Conservation (phyloP, 495 filamentous ascomycete genomes). For the Jackrogersella multiformis region DNA sequence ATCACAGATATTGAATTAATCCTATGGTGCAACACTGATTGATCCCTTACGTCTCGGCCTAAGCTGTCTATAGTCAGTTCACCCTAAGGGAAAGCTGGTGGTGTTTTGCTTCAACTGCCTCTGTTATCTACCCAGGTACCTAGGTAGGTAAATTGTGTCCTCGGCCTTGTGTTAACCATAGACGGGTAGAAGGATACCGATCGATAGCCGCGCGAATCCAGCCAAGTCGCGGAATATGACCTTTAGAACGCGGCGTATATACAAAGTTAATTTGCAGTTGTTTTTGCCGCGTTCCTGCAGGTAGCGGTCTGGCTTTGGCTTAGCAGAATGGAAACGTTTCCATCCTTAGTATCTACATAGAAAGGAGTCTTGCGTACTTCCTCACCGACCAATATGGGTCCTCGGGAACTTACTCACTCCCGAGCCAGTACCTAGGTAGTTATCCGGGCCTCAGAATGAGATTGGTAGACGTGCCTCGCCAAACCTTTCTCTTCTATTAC, state of each 20-base stretch:
- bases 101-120: constrained; percentile 9
- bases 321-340: neutral
- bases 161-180: neutral
- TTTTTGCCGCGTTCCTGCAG: constrained; percentile 13
- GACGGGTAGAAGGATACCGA: neutral
- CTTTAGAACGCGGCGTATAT: neutral
- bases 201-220: constrained; percentile 9
- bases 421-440: constrained; percentile 7
- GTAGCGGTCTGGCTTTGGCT: neutral
- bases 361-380: constrained; percentile 1
- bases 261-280: constrained; percentile 8
- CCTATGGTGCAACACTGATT: constrained; percentile 15
- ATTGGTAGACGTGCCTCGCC: constrained; percentile 26
- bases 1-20: constrained; percentile 28
- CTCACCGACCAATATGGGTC: constrained; percentile 25
- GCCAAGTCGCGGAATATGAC: constrained; percentile 5
- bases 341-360: constrained; percentile 4
- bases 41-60: constrained; percentile 10
- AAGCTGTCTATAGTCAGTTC: constrained; percentile 15
- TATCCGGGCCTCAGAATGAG: constrained; percentile 5
- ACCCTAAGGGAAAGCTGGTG: neutral
- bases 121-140: neutral
- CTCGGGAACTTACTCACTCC: neutral
- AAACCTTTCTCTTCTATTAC: neutral
- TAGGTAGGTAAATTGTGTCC: neutral